A percentile compares a stretch with the other conserved stretches of the same genome.
Evolutionary conservation across 2,329 filamentous ascomycete species (phyloP).

Genomic region (Xylaria sp.): DNA sequence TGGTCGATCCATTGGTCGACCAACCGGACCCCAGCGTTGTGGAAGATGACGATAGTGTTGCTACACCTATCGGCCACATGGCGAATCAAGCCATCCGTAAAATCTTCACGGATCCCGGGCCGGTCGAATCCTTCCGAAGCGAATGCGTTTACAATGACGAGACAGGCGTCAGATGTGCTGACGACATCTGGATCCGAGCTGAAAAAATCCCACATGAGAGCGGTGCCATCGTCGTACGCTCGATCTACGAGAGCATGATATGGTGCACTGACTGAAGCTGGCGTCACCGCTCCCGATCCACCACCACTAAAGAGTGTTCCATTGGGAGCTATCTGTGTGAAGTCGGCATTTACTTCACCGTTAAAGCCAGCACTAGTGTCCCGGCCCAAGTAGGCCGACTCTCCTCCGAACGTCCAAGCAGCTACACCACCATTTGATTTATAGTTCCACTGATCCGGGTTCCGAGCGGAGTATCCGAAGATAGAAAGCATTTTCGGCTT

Average conservation of each 20-base stretch:
- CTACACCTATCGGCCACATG: constrained; percentile 68
- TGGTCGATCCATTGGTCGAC: constrained; percentile 72
- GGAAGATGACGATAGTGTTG: constrained; percentile 73
- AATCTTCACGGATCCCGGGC: constrained; percentile 71
- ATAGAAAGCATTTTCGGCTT: constrained; percentile 64
- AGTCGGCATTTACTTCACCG: constrained; percentile 48
- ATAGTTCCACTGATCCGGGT: constrained; percentile 57
- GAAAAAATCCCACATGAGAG: constrained; percentile 69
- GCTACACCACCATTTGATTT: constrained; percentile 52
- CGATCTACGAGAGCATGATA: constrained; percentile 65
- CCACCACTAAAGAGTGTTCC: constrained; percentile 60
- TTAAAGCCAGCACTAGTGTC: constrained; percentile 47
- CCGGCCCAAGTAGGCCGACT: constrained; percentile 52
- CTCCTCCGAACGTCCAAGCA: constrained; percentile 56
- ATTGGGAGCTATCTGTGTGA: constrained; percentile 59
- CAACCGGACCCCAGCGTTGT: constrained; percentile 70
- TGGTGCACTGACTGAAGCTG: constrained; percentile 62
- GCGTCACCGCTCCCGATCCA: constrained; percentile 61
- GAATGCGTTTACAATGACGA: constrained; percentile 75
- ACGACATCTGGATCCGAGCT: constrained; percentile 61
- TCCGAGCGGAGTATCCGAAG: constrained; percentile 70
- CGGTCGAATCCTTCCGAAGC: constrained; percentile 78
- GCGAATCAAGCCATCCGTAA: constrained; percentile 67
- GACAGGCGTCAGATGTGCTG: constrained; percentile 69
- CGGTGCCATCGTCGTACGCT: constrained; percentile 66